Conservation (phyloP, 768 basidiomycete genomes). For the Nidularia sp. region DNA sequence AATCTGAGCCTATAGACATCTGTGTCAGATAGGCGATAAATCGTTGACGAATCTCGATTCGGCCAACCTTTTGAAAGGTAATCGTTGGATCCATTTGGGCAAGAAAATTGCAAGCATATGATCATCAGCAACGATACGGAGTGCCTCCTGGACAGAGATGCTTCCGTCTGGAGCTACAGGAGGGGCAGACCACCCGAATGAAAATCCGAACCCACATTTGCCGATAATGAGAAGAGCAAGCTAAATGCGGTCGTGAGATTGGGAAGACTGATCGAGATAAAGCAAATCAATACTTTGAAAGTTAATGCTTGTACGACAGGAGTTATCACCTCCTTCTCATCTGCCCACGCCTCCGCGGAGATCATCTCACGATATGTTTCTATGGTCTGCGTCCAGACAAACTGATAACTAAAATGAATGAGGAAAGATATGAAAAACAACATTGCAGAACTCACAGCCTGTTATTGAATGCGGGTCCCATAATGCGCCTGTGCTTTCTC, state of each 20-base stretch:
- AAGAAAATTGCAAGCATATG: conserved; percentile 16
- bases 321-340: conserved; percentile 19
- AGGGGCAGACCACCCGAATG: conserved; percentile 35
- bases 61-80: conserved; percentile 30
- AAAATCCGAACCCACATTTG: conserved; percentile 43
- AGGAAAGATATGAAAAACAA: conserved; percentile 1
- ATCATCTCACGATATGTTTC: conserved; percentile 36
- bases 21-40: neutral
- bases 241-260: conserved; percentile 15
- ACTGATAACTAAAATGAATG: conserved; percentile 23
- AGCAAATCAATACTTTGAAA: conserved; percentile 22
- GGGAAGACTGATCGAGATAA: neutral
- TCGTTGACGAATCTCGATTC: too few relatives aligned
- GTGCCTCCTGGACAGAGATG: conserved; percentile 33
- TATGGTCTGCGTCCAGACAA: conserved; percentile 35
- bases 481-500: conserved; percentile 40
- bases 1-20: conserved; percentile 17
- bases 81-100: conserved; percentile 32
- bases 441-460: conserved; percentile 22
- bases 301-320: conserved; percentile 27
- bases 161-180: conserved; percentile 28
- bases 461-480: conserved; percentile 40
- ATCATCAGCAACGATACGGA: conserved; percentile 27
- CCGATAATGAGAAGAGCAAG: conserved; percentile 38
- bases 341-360: conserved; percentile 26